phyloP scores from a whole-genome alignment of 2,329 filamentous ascomycete genomes.

The Xylaria sp. region DNA sequence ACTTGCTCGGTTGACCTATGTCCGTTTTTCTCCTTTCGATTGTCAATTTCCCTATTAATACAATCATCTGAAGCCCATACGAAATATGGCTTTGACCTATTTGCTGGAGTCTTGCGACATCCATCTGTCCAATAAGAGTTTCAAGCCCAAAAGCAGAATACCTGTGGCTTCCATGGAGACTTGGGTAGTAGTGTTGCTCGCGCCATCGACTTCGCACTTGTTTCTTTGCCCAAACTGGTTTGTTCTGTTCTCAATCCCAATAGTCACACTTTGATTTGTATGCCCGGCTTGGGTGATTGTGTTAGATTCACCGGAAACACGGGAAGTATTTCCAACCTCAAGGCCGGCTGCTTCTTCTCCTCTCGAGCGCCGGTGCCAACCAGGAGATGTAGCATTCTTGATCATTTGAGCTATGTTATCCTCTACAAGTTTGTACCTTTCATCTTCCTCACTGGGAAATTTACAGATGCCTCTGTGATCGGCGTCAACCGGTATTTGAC shows the following conservation, averaged over 20 bases:
- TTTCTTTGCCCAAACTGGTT: neutral
- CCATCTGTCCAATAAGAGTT: neutral
- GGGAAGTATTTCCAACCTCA: neutral
- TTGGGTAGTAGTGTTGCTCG: neutral
- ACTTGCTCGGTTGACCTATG: too few species aligned
- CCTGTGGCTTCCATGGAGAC: neutral
- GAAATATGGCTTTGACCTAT: too few species aligned
- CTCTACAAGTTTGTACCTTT: slow-evolving; percentile 10
- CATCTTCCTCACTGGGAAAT: slow-evolving; percentile 9
- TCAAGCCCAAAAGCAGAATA: neutral
- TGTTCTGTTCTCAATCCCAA: neutral
- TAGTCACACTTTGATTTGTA: too few species aligned
- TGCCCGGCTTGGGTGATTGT: too few species aligned
- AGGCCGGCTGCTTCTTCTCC: neutral
- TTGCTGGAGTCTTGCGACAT: too few species aligned
- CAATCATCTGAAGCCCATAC: too few species aligned
- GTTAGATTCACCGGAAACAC: too few species aligned
- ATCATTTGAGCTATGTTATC: slow-evolving; percentile 23
- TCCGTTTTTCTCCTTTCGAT: too few species aligned
- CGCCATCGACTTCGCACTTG: neutral
- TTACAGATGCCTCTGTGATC: slow-evolving; percentile 24
- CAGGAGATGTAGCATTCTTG: slow-evolving; percentile 1
- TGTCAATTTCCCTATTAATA: too few species aligned
- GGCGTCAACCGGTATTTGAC: slow-evolving; percentile 17
- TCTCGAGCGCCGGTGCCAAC: neutral